Evolutionary conservation across 331 rosid species (phyloP).

Genomic region (Dryas integrifolia): DNA sequence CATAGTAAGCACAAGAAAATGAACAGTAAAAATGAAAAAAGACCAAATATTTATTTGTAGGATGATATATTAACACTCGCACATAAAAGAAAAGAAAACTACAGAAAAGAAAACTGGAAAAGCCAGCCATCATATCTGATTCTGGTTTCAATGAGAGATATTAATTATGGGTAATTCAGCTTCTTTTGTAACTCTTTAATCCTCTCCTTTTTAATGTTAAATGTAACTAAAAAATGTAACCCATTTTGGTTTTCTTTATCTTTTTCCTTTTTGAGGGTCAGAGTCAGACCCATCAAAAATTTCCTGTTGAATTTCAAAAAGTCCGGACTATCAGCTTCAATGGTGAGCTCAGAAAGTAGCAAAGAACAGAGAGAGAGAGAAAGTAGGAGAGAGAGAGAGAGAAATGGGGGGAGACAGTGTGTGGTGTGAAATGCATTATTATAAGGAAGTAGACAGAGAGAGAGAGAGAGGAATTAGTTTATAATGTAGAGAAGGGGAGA

Average conservation of each 20-base stretch:
- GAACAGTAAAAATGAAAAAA: neutral
- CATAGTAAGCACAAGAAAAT: neutral
- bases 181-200: neutral
- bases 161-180: neutral
- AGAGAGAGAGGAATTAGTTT: conserved; percentile 24
- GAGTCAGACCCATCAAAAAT: conserved; percentile 2
- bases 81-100: neutral
- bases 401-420: conserved; percentile 3
- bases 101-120: neutral
- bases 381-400: conserved; percentile 10
- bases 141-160: neutral
- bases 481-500: conserved; percentile 46
- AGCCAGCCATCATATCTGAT: neutral
- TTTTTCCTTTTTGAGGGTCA: neutral
- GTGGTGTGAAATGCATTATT: conserved; percentile 23
- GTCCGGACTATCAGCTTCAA: conserved; percentile 14
- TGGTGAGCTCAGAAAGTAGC: conserved; percentile 14
- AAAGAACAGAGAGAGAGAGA: conserved; percentile 6
- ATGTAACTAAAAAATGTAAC: neutral
- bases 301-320: neutral
- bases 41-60: neutral
- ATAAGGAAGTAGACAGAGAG: conserved; percentile 27
- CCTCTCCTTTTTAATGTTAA: neutral
- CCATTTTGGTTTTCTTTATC: neutral
- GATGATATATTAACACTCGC: neutral